A percentile compares a stretch with the other conserved stretches of the same genome.
These are phyloP conservation scores for Botrytis medusae DNA, from an alignment of 2,329 filamentous ascomycete species.

Conservation along the genomic window DNA sequence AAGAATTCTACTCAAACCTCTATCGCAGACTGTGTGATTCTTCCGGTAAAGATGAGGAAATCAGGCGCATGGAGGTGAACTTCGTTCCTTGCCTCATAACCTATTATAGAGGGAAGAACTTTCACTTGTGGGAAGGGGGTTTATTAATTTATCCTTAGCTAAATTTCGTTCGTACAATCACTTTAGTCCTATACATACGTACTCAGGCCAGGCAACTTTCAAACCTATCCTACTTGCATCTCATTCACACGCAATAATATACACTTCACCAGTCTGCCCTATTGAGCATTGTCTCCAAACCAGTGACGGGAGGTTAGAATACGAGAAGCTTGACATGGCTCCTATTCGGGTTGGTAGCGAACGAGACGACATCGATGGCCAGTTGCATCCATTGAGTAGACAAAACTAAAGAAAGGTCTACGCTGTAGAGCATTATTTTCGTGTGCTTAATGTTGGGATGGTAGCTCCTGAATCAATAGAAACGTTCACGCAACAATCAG, in stretches of 20 bases:
- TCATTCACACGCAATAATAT: conserved; percentile 4
- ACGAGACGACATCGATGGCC: too few relatives aligned
- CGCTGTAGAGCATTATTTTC: conserved; percentile 31
- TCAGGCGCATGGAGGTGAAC: too few relatives aligned
- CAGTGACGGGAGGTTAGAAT: background rate
- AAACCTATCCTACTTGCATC: conserved; percentile 26
- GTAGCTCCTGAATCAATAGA: background rate
- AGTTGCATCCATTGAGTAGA: conserved; percentile 21
- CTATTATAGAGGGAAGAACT: too few relatives aligned
- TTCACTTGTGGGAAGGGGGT: too few relatives aligned
- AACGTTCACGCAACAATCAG: background rate
- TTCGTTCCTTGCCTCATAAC: too few relatives aligned
- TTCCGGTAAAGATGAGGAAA: too few relatives aligned
- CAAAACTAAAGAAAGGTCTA: conserved; percentile 36
- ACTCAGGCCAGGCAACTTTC: conserved; percentile 29
- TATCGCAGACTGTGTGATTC: too few relatives aligned
- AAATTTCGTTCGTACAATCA: too few relatives aligned
- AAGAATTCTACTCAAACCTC: too few relatives aligned
- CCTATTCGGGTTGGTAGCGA: conserved; percentile 29
- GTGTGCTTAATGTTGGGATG: conserved; percentile 29
- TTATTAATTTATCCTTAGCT: too few relatives aligned
- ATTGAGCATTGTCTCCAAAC: background rate
- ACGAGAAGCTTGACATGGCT: conserved; percentile 27
- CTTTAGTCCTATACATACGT: conserved; percentile 32
- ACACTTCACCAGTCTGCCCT: background rate